Base-by-base conservation (phyloP, 495 filamentous ascomycete species). In the Bacidia gigantensis region DNA sequence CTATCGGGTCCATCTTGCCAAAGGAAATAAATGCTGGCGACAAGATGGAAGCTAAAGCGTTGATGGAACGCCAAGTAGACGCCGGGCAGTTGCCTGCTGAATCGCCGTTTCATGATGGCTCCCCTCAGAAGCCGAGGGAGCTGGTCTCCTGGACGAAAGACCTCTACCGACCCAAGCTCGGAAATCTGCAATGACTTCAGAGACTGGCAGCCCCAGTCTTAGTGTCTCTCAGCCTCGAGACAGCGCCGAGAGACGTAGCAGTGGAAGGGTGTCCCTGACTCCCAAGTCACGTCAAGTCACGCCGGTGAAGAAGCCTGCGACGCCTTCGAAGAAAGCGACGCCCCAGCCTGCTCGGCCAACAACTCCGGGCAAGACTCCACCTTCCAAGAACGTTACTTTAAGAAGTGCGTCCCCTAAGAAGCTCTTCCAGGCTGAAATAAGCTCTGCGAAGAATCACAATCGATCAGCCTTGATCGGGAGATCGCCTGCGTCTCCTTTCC, bases 21-120 rank as follows among this genome's bases (percentile, higher is more conserved):
- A 59, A 69, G 11, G 65, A 69, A 50, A 41, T 62, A 3, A 65
- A 62, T 54, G 62, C 59, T 45, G 61, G 60, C 18, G 61, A 65
- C 18, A 75, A 73, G 46, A 65, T 64, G 3, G 69, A 77, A 53
- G 77, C 75, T 11, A 79, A 79, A 57, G 67, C 71, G 48, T 50
- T 76, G 5, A 81, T 81, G 76, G 82, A 83, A 56, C 59, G 69
- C 42, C 78, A 83, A 53, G 69, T 65, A 7, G 72, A 83, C 43
- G 63, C 71, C 24, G 72, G 74, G 3, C 72, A 77, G 50, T 54
- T 73, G 44, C 71, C 71, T 32, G 77, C 72, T 59, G 1, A 17
- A 14, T 75, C 78, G 7, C 75, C 78, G 2, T 73, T 78, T 47
- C 67, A 77, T 52, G 66, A 75, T 18, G 62, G 60, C 5, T 63